Evolutionary conservation across 2,329 filamentous ascomycete species (phyloP).

Genomic region (Talaromyces sp.): DNA sequence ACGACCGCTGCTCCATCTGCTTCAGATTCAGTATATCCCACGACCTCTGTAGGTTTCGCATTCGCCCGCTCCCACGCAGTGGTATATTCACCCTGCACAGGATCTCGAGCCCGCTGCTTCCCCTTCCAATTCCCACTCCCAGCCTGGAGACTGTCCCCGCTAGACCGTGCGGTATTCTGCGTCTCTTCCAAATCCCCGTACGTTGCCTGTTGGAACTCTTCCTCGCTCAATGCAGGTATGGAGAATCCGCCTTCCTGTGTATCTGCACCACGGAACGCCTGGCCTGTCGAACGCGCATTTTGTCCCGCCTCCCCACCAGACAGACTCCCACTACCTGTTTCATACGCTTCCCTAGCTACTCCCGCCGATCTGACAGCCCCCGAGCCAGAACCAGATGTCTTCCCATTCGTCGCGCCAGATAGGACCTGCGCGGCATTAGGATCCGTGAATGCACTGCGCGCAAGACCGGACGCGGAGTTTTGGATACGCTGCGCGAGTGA

Average conservation of each 20-base stretch:
- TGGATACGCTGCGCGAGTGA: slow-evolving; percentile 33
- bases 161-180: background rate
- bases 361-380: background rate
- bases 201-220: slow-evolving; percentile 22
- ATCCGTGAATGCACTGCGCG: slow-evolving; percentile 30
- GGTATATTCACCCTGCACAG: slow-evolving; percentile 19
- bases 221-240: slow-evolving; percentile 19
- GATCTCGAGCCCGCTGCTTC: slow-evolving; percentile 20
- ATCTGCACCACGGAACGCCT: background rate
- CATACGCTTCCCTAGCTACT: background rate
- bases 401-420: slow-evolving; percentile 20
- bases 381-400: slow-evolving; percentile 9
- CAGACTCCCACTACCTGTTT: background rate
- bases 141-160: slow-evolving; percentile 13
- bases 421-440: slow-evolving; percentile 22
- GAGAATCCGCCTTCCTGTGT: slow-evolving; percentile 5
- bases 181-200: background rate
- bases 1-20: slow-evolving; percentile 49
- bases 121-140: slow-evolving; percentile 22
- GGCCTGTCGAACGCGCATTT: background rate
- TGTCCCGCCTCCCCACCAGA: background rate
- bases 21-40: background rate
- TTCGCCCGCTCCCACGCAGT: slow-evolving; percentile 25
- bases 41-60: background rate
- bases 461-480: slow-evolving; percentile 39